Conservation (phyloP, 495 filamentous ascomycete species). For the Annulohypoxylon bovei region DNA sequence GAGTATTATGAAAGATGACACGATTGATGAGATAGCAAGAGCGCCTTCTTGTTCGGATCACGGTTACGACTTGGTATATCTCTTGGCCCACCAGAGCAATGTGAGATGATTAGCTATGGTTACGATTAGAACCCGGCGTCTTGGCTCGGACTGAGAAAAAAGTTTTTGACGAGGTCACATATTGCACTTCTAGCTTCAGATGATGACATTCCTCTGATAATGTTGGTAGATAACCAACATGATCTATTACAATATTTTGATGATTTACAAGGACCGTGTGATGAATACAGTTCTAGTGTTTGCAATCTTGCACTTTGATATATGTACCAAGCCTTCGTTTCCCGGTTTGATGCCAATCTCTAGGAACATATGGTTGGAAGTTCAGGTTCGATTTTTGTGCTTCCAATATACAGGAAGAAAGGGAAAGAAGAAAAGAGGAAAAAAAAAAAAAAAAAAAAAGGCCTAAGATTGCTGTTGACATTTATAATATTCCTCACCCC, state of each 20-base stretch:
- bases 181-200: slow-evolving; percentile 20
- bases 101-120: slow-evolving; percentile 37
- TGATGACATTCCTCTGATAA: slow-evolving; percentile 26
- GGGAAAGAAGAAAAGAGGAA: too few relatives aligned
- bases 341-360: too few relatives aligned
- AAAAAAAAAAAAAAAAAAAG: too few relatives aligned
- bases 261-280: neutral
- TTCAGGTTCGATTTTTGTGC: too few relatives aligned
- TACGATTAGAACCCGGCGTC: slow-evolving; percentile 46
- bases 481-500: neutral
- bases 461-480: too few relatives aligned
- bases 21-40: slow-evolving; percentile 44
- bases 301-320: too few relatives aligned
- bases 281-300: neutral
- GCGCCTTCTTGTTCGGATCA: slow-evolving; percentile 41
- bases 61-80: slow-evolving; percentile 42
- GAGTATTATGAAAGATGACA: slow-evolving; percentile 46
- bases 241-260: slow-evolving; percentile 4
- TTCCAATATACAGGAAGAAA: too few relatives aligned
- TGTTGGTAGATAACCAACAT: slow-evolving; percentile 35
- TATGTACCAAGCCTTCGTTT: too few relatives aligned
- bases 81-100: slow-evolving; percentile 28
- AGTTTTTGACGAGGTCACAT: slow-evolving; percentile 35
- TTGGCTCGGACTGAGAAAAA: slow-evolving; percentile 40
- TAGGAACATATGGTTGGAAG: too few relatives aligned